phyloP scores from a whole-genome alignment of 495 filamentous ascomycete genomes.

The Talaromyces adpressus region DNA sequence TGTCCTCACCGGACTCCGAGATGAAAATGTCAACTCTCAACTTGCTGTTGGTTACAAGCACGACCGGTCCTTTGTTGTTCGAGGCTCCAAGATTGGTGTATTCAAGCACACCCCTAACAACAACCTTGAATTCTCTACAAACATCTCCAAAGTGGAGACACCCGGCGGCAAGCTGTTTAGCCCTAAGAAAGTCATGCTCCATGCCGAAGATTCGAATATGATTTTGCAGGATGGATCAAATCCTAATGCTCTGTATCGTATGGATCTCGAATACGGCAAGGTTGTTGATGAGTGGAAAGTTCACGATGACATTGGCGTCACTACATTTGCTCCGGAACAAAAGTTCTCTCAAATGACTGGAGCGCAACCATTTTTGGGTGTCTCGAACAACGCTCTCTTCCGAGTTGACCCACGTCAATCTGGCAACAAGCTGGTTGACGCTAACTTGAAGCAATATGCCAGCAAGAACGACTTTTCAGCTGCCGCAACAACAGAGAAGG shows the following conservation, averaged over 20 bases:
- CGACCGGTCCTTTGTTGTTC: slow-evolving; percentile 92
- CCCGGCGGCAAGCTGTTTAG: slow-evolving; percentile 82
- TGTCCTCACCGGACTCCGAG: slow-evolving; percentile 59
- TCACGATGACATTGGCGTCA: slow-evolving; percentile 93
- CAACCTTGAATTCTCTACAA: slow-evolving; percentile 92
- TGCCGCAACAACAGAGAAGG: slow-evolving; percentile 88
- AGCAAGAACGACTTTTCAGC: slow-evolving; percentile 97
- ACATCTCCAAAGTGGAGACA: slow-evolving; percentile 91
- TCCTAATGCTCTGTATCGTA: slow-evolving; percentile 89
- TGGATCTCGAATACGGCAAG: slow-evolving; percentile 98
- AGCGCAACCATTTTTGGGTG: slow-evolving; percentile 89
- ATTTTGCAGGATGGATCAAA: slow-evolving; percentile 81
- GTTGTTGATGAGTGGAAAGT: slow-evolving; percentile 99
- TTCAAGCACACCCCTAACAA: slow-evolving; percentile 96
- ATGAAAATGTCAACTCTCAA: slow-evolving; percentile 87
- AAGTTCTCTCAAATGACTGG: slow-evolving; percentile 98
- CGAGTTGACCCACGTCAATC: slow-evolving; percentile 87
- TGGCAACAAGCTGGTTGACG: slow-evolving; percentile 88
- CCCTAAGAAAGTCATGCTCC: slow-evolving; percentile 97
- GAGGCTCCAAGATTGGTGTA: slow-evolving; percentile 94
- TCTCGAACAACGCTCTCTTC: slow-evolving; percentile 86
- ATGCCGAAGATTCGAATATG: slow-evolving; percentile 86
- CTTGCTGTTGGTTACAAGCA: slow-evolving; percentile 98
- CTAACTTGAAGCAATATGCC: slow-evolving; percentile 87
- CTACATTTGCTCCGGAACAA: slow-evolving; percentile 82